Evolutionary conservation across 108 stramenopile genomes (phyloP).

Genomic region (Nitzschia sp.): DNA sequence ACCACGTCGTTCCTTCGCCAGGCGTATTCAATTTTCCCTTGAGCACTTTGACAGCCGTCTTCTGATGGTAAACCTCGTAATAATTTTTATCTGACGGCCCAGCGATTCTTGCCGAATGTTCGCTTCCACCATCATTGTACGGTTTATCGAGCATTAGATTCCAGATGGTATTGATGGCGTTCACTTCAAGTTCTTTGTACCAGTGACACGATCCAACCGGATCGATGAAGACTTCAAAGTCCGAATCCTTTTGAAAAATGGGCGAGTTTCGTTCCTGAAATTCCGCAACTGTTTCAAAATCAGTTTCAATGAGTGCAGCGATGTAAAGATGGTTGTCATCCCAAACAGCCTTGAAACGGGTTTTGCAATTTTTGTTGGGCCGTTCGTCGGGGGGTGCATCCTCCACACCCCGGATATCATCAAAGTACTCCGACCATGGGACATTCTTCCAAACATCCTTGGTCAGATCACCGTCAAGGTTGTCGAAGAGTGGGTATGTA

Average conservation of each 20-base stretch:
- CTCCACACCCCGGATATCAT: constrained; percentile 63
- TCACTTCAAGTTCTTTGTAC: constrained; percentile 91
- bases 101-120: constrained; percentile 74
- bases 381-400: constrained; percentile 38
- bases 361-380: constrained; percentile 47
- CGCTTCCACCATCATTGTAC: constrained; percentile 78
- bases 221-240: constrained; percentile 91
- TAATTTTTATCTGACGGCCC: constrained; percentile 51
- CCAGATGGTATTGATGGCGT: constrained; percentile 86
- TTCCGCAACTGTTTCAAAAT: constrained; percentile 42
- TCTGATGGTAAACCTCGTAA: constrained; percentile 58
- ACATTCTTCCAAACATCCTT: constrained; percentile 69
- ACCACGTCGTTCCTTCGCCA: constrained; percentile 35
- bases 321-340: constrained; percentile 82
- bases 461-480: constrained; percentile 70
- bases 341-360: constrained; percentile 78
- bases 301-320: constrained; percentile 51
- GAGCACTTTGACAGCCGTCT: constrained; percentile 40
- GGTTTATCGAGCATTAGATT: constrained; percentile 85
- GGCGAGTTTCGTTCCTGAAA: constrained; percentile 75
- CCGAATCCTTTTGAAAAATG: constrained; percentile 79
- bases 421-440: constrained; percentile 73
- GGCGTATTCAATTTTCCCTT: constrained; percentile 47
- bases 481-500: constrained; percentile 21
- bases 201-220: constrained; percentile 61